Conservation (phyloP, 257 asterid genomes). For the Fraxinus americana region DNA sequence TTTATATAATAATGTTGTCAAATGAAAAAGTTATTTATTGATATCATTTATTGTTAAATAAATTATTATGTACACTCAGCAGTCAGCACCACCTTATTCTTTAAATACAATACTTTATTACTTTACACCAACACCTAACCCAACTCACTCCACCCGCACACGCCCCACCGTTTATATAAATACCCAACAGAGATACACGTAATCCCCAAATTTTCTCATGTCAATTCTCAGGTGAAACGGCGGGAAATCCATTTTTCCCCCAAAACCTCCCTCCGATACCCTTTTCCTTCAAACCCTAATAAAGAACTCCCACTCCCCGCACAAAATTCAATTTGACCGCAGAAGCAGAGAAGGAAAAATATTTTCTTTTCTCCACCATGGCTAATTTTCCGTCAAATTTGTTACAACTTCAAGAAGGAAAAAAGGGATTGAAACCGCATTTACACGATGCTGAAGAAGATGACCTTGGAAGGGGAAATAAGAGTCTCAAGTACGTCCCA, state of each 20-base stretch:
- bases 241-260: constrained; percentile 60
- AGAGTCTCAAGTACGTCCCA: constrained; percentile 66
- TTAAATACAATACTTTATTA: too few relatives aligned
- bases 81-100: too few relatives aligned
- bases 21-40: too few relatives aligned
- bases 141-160: too few relatives aligned
- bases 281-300: constrained; percentile 46
- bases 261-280: constrained; percentile 34
- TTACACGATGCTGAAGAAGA: constrained; percentile 47
- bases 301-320: constrained; percentile 23
- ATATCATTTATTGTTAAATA: too few relatives aligned
- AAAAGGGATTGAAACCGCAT: constrained; percentile 32
- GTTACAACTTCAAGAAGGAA: constrained; percentile 24
- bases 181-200: neutral
- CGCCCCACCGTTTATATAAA: neutral
- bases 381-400: constrained; percentile 46
- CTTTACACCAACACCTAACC: too few relatives aligned
- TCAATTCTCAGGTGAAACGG: constrained; percentile 48
- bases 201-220: constrained; percentile 2
- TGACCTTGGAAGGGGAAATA: constrained; percentile 45
- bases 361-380: constrained; percentile 25
- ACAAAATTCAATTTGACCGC: neutral
- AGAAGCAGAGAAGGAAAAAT: constrained; percentile 8
- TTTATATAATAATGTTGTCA: too few relatives aligned
- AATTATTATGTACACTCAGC: too few relatives aligned